A percentile compares a stretch with the other conserved stretches of the same genome.
These are phyloP conservation scores for Polyporus tsugae DNA, from an alignment of 1,284 basidiomycete species.

Conservation along the genomic window DNA sequence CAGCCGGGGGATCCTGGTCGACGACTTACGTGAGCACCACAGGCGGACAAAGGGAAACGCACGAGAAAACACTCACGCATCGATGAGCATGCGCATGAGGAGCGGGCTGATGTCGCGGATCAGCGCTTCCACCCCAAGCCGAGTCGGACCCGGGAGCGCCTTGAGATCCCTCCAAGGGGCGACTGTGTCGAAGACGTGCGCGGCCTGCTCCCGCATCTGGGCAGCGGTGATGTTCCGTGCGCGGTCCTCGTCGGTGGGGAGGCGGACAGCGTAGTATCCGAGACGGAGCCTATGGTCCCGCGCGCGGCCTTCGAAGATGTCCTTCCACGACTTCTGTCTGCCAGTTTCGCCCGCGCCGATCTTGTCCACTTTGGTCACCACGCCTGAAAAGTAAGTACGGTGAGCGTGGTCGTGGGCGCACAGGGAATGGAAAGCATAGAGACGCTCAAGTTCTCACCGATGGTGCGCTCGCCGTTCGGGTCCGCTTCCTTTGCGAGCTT, in stretches of 20 bases:
- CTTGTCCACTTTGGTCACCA: conserved; percentile 69
- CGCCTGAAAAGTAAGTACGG: conserved; percentile 46
- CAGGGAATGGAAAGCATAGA: too few species aligned
- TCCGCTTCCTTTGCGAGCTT: conserved; percentile 59
- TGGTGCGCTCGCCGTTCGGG: conserved; percentile 59
- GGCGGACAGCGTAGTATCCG: conserved; percentile 70
- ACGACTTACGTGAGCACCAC: not conserved
- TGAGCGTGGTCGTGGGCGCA: too few species aligned
- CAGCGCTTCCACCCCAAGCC: conserved; percentile 63
- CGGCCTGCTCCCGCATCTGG: conserved; percentile 47
- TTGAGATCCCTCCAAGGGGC: conserved; percentile 57
- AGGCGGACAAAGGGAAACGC: too few species aligned
- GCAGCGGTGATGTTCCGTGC: conserved; percentile 42
- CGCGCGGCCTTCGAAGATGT: conserved; percentile 52
- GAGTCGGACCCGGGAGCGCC: conserved; percentile 33
- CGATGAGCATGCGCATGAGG: conserved; percentile 57
- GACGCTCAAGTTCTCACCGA: conserved; percentile 48
- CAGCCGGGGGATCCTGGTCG: conserved; percentile 56
- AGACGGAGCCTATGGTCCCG: conserved; percentile 50
- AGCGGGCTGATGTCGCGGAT: conserved; percentile 59
- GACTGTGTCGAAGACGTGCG: conserved; percentile 53
- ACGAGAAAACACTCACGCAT: conserved; percentile 61
- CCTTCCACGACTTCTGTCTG: conserved; percentile 51
- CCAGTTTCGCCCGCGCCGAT: conserved; percentile 52
- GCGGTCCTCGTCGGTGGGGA: conserved; percentile 64